Evolutionary conservation across 805 yeast genomes (phyloP).

Genomic region (Candida corydali): DNA sequence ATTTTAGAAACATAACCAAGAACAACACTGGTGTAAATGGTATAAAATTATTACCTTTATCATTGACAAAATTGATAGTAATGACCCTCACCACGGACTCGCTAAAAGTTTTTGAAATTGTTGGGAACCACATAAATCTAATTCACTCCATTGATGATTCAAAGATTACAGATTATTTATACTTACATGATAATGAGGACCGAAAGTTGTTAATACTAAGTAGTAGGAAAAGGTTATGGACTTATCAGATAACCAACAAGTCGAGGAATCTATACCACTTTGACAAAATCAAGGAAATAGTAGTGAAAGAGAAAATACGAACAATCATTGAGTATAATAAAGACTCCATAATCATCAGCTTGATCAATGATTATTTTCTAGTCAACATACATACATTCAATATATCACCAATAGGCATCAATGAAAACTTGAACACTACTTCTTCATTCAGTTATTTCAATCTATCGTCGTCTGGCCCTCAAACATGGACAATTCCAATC

Average conservation of each 20-base stretch:
- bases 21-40: conserved; percentile 9
- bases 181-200: conserved; percentile 13
- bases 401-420: conserved; percentile 15
- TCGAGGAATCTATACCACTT: conserved; percentile 29
- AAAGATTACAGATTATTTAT: conserved; percentile 14
- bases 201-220: conserved; percentile 23
- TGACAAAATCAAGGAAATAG: conserved; percentile 18
- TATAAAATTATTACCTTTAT: conserved; percentile 11
- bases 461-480: conserved; percentile 26
- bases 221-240: conserved; percentile 24
- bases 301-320: conserved; percentile 28
- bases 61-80: conserved; percentile 10
- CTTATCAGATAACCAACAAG: conserved; percentile 24
- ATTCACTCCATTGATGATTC: conserved; percentile 25
- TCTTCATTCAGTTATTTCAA: conserved; percentile 38
- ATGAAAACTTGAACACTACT: conserved; percentile 18
- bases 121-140: conserved; percentile 31
- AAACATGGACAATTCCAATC: conserved; percentile 17
- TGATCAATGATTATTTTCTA: conserved; percentile 22
- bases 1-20: conserved; percentile 16
- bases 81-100: conserved; percentile 21
- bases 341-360: conserved; percentile 18
- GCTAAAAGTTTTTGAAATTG: conserved; percentile 23
- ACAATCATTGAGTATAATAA: conserved; percentile 13
- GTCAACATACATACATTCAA: conserved; percentile 19